Evolutionary conservation across 495 filamentous ascomycete genomes (phyloP), one percentile per base, ranked within the genome.

Genomic region (Penicillium waksmanii): DNA sequence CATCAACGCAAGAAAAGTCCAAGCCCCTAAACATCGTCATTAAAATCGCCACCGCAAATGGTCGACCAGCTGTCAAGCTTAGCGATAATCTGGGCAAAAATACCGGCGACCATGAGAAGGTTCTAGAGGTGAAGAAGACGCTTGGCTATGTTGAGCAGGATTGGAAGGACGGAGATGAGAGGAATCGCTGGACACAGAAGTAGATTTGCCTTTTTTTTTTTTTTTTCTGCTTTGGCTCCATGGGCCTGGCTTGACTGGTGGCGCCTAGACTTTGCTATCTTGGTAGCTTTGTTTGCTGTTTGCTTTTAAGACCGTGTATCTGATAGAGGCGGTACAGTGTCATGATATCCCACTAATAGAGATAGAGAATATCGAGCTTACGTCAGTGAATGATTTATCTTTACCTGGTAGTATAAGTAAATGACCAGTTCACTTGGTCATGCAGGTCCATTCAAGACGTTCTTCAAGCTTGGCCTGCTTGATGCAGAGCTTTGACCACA

Each of bases 71-170:
- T 0, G 83, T 98, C 65, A 98, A 98, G 80, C 92, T 98, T 59
- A 97, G 94, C 63, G 95, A 98, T 70, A 97, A 98, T 68, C 83
- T 91, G 66, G 92, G 93, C 43, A 98, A 98, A 81, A 98, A 98
- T 61, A 98, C 92, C 0, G 95, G 95, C 12, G 91, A 97, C 64
- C 82, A 84, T 65, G 80, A 77, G 31, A 92, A 87, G 10, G 89
- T 98, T 3, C 82, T 85, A 54, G 82, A 87, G 64, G 94, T 97
- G 38, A 98, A 98, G 85, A 77, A 84, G 65, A 78, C 85, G 55
- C 74, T 98, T 11, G 92, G 92, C 0, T 98, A 98, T 62, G 76
- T 87, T 18, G 95, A 98, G 73, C 89, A 89, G 67, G 72, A 80
- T 1, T 98, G 94, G 93, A 81, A 81, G 34, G 84, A 85, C 11